Evolutionary conservation across 2,329 filamentous ascomycete species (phyloP).

Genomic region (Fusarium staphyleae): DNA sequence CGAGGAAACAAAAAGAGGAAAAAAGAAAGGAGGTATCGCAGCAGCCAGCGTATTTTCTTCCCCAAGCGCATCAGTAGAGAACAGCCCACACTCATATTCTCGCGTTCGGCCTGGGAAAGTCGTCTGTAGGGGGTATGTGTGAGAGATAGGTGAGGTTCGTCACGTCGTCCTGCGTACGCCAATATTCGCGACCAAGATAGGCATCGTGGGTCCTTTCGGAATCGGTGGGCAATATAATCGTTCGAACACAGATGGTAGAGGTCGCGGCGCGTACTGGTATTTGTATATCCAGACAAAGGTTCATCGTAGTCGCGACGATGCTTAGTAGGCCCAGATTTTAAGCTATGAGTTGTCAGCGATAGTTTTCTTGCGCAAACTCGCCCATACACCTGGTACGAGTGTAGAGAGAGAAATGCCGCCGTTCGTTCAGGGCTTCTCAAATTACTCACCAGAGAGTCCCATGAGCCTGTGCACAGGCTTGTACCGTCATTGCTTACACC

Average conservation of each 20-base stretch:
- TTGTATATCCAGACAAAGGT: slow-evolving; percentile 42
- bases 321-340: slow-evolving; percentile 86
- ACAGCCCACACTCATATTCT: slow-evolving; percentile 35
- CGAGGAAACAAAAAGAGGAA: slow-evolving; percentile 30
- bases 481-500: slow-evolving; percentile 99
- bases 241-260: slow-evolving; percentile 43
- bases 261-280: slow-evolving; percentile 40
- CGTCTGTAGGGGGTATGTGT: slow-evolving; percentile 43
- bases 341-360: slow-evolving; percentile 60
- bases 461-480: slow-evolving; percentile 98
- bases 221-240: slow-evolving; percentile 43
- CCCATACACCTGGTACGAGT: not conserved
- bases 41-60: slow-evolving; percentile 41
- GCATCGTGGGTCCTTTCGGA: slow-evolving; percentile 41
- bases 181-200: slow-evolving; percentile 46
- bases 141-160: slow-evolving; percentile 47
- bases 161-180: slow-evolving; percentile 51
- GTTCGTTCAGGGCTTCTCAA: not conserved
- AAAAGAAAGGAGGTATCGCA: slow-evolving; percentile 47
- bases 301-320: slow-evolving; percentile 34
- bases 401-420: not conserved
- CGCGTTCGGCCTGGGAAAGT: slow-evolving; percentile 36
- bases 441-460: slow-evolving; percentile 92
- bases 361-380: not conserved
- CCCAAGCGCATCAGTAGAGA: slow-evolving; percentile 37